These are phyloP conservation scores for Diphasiastrum complanatum DNA, from an alignment of 83 land plant species.

Conservation along the genomic window DNA sequence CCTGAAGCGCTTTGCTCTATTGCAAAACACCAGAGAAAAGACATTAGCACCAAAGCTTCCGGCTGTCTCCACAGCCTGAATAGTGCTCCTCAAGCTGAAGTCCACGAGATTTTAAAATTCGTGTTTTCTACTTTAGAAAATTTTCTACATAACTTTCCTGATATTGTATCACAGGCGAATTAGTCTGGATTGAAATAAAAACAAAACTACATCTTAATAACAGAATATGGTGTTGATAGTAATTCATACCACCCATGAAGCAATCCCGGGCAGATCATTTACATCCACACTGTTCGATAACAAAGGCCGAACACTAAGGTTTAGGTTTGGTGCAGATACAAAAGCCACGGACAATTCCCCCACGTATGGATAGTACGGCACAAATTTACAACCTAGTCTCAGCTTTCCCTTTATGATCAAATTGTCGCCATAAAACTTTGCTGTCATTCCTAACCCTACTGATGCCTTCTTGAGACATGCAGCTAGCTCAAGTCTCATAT, in stretches of 20 bases:
- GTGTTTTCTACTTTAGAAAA: background rate
- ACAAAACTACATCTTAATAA: too few relatives aligned
- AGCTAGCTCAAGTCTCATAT: conserved; percentile 25
- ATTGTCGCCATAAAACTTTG: conserved; percentile 27
- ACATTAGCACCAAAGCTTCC: too few relatives aligned
- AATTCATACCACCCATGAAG: conserved; percentile 31
- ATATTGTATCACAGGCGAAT: background rate
- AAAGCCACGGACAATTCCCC: conserved; percentile 26
- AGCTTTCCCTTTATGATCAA: conserved; percentile 26
- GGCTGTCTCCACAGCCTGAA: too few relatives aligned
- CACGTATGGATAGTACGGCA: conserved; percentile 27
- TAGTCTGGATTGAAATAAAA: too few relatives aligned
- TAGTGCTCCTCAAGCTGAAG: too few relatives aligned
- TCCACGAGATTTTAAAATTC: too few relatives aligned
- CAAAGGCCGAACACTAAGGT: conserved; percentile 27
- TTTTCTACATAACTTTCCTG: background rate
- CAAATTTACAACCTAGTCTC: conserved; percentile 23
- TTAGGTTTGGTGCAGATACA: conserved; percentile 21
- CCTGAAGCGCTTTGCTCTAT: conserved; percentile 29
- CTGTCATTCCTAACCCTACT: conserved; percentile 23
- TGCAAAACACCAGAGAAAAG: background rate
- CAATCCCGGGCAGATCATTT: conserved; percentile 28
- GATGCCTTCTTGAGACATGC: conserved; percentile 25
- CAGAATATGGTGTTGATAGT: background rate
- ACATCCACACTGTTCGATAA: conserved; percentile 29